phyloP scores from a whole-genome alignment of 352 stramenopile genomes.

The Nothophytophthora sp. region DNA sequence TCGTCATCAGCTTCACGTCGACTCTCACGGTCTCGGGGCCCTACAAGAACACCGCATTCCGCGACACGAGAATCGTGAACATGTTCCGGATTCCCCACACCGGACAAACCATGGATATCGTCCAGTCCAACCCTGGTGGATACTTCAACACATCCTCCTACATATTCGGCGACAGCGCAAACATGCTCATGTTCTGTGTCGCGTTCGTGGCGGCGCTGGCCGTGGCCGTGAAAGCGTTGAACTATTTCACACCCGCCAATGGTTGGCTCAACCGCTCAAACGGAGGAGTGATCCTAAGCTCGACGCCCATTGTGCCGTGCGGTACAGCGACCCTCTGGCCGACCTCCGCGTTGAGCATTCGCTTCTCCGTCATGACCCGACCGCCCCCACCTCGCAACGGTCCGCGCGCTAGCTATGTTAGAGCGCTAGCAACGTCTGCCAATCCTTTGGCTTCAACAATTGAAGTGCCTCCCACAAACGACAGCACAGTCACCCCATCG shows the following conservation, averaged over 20 bases:
- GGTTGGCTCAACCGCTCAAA: slow-evolving; percentile 1
- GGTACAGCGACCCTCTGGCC: slow-evolving; percentile 22
- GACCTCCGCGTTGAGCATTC: slow-evolving; percentile 15
- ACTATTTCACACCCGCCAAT: slow-evolving; percentile 6
- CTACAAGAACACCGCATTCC: slow-evolving; percentile 22
- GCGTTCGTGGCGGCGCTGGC: slow-evolving; percentile 1
- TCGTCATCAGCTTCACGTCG: slow-evolving; percentile 37
- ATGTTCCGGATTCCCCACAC: slow-evolving; percentile 10
- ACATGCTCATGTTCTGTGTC: slow-evolving; percentile 15
- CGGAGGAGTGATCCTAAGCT: slow-evolving; percentile 9
- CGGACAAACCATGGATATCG: slow-evolving; percentile 13
- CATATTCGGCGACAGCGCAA: slow-evolving; percentile 9
- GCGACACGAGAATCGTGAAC: slow-evolving; percentile 16
- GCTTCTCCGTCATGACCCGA: slow-evolving; percentile 10
- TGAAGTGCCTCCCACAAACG: no score
- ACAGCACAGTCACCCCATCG: no score
- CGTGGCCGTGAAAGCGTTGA: slow-evolving; percentile 3
- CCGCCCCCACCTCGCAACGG: background rate
- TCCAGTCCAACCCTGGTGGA: slow-evolving; percentile 6
- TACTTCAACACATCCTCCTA: slow-evolving; percentile 26
- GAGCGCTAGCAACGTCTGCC: no score
- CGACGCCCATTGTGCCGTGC: slow-evolving; percentile 10
- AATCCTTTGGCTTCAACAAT: no score
- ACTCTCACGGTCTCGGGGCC: slow-evolving; percentile 37
- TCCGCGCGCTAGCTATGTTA: background rate